Base-by-base conservation (phyloP, 108 stramenopile species). In the Conticribra guillardii region DNA sequence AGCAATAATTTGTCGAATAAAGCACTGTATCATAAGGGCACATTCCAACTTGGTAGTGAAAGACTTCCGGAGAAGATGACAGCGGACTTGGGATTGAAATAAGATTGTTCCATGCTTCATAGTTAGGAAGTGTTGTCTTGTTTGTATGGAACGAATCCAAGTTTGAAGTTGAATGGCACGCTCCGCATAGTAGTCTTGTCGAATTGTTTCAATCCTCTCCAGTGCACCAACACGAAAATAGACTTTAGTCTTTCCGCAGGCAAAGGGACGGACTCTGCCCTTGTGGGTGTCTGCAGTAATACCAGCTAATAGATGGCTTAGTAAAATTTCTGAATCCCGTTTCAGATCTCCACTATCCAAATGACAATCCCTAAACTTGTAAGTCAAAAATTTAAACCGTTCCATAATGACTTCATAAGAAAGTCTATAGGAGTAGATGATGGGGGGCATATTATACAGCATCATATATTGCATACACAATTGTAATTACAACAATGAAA, bases 201-300 rank as follows among this genome's bases (percentile, higher is more conserved):
- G 75, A 22, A 64, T 62, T 9, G 73, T 74, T 69, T 96, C 91
- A 16, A 95, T 76, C n/a, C 33, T 61, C 54, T 96, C 96, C 30
- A 91, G 69, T 26, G 89, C 89, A 45, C 93, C 93, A 22, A 89
- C 71, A 49, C 86, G 81, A 69, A 93, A 95, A 73, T 88, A 96
- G 8, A 95, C 87, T 44, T 79, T 86, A n/a, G 90, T 93, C 46
- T 85, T 87, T n/a, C 96, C 96, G 54, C 86, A 87, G 4, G 86
- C 83, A 85, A 89, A 92, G 1, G 89, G 76, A 32, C 67, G 29
- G 9, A 76, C 85, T 77, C 49, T 76, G 44, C 81, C 86, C 30
- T 29, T 52, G 45, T 80, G 79, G 45, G 67, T 73, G 30, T 80
- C 67, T 5, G 60, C 54, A 4, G 71, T 64, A 33, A 73, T 65